Evolutionary conservation across 2,329 filamentous ascomycete species (phyloP), one percentile per base, ranked within the genome.

Genomic region (Dactylellina leptospora): DNA sequence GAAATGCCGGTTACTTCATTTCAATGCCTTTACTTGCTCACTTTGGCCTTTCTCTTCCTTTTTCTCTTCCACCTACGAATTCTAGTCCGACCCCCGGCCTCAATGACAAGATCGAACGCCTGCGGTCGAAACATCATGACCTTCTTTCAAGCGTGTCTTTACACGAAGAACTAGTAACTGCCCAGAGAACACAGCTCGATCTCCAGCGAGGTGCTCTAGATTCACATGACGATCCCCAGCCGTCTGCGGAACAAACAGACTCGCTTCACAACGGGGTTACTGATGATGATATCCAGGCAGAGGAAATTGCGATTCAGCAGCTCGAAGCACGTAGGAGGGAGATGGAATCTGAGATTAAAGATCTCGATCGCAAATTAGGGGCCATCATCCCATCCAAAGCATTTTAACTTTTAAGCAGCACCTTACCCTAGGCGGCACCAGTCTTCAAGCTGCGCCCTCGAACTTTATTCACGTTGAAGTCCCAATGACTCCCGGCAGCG

Each of bases 141-240:
- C 68, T 72, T 38, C 53, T 53, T 25, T 72, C 68, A 1, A 72
- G 68, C 22, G 50, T 72, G 3, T 33, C 23, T 13, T 23, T 72
- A n/a, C 40, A 72, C 16, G 68, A 72, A 23, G 68, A 72, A 18
- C 54, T 72, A n/a, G 68, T 72, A 20, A 44, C 53, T 10, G 68
- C 68, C 16, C 68, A 72, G 44, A 56, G 68, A 36, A 64, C 59
- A 5, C 68, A 72, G 23, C 42, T 72, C 4, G 68, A 72, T 30
- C 53, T 72, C 27, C 68, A 72, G 22, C 54, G 68, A 36, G 59
- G 68, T 3, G 36, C 16, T 13, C 27, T 20, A 3, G 61, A 56
- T 27, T 27, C 22, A 18, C 47, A 59, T 11, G 18, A 59, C 33
- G 45, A 48, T 8, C 27, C 50, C 11, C 30, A 40, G 9, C 51